These are phyloP conservation scores for Geranomyces variabilis DNA, from an alignment of 192 early-diverging fungal genomes.

Conservation along the genomic window DNA sequence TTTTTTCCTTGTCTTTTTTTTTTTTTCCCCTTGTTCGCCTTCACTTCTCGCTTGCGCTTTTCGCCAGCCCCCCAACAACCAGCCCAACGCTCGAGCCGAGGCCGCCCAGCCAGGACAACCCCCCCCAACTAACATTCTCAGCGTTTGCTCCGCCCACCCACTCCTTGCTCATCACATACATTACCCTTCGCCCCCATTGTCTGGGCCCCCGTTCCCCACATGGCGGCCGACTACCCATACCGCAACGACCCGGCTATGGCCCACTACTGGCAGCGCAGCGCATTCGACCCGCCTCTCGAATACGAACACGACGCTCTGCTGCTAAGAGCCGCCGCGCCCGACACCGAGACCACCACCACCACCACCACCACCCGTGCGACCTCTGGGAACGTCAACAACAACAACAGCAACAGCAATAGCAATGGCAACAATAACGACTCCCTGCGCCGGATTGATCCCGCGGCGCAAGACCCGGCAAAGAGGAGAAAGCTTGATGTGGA, in stretches of 20 bases:
- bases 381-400: background rate
- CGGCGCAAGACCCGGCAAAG: too few species aligned
- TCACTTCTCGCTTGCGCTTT: background rate
- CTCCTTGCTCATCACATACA: background rate
- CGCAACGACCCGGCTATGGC: background rate
- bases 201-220: background rate
- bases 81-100: background rate
- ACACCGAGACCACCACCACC: too few species aligned
- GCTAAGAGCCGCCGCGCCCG: too few species aligned
- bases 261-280: background rate
- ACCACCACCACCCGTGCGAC: background rate
- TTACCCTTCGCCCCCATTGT: background rate
- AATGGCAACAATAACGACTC: background rate
- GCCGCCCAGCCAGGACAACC: background rate
- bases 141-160: background rate
- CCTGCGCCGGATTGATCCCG: too few species aligned
- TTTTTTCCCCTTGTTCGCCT: background rate
- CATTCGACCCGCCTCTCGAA: background rate
- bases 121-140: background rate
- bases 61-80: background rate
- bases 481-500: too few species aligned
- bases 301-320: too few species aligned
- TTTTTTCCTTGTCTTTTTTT: background rate
- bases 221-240: background rate
- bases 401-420: slow-evolving; percentile 1